Conservation (phyloP, 371 early-diverging fungal species). For the Rhizopus arrhizus region DNA sequence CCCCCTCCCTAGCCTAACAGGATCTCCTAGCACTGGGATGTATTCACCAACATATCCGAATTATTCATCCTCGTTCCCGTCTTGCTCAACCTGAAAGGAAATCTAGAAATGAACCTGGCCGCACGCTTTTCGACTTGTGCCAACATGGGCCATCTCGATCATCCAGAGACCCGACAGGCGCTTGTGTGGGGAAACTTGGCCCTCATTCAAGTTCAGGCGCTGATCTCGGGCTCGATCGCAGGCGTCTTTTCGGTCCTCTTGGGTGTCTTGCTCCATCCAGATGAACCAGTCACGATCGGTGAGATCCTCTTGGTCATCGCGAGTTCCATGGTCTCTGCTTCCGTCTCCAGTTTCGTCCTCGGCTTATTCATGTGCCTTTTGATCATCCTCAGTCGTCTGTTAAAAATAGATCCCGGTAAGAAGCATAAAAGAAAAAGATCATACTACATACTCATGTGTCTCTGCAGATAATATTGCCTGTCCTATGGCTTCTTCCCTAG, state of each 20-base stretch:
- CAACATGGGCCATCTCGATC: constrained; percentile 68
- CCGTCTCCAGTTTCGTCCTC: constrained; percentile 72
- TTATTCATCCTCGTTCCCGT: constrained; percentile 86
- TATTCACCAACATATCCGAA: constrained; percentile 72
- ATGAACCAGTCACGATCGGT: constrained; percentile 41
- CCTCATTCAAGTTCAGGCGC: constrained; percentile 73
- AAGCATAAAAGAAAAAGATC: constrained; percentile 10
- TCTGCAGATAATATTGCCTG: constrained; percentile 66
- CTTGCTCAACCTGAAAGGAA: constrained; percentile 85
- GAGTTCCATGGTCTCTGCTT: constrained; percentile 72
- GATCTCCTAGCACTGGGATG: constrained; percentile 65
- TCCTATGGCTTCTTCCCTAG: constrained; percentile 73
- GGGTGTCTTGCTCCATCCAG: constrained; percentile 61
- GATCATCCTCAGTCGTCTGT: constrained; percentile 66
- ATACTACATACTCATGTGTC: too few relatives aligned
- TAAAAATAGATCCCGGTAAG: constrained; percentile 79
- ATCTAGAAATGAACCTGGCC: constrained; percentile 88
- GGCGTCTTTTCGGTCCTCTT: constrained; percentile 69
- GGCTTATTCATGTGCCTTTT: constrained; percentile 75
- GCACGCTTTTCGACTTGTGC: constrained; percentile 82
- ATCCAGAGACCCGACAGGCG: constrained; percentile 46
- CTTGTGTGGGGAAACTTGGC: constrained; percentile 71
- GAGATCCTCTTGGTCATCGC: constrained; percentile 72
- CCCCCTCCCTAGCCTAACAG: not conserved
- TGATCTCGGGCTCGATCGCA: constrained; percentile 70